Base-by-base conservation (phyloP, 2,329 filamentous ascomycete genomes). In the Dothideomycetidae sp. region DNA sequence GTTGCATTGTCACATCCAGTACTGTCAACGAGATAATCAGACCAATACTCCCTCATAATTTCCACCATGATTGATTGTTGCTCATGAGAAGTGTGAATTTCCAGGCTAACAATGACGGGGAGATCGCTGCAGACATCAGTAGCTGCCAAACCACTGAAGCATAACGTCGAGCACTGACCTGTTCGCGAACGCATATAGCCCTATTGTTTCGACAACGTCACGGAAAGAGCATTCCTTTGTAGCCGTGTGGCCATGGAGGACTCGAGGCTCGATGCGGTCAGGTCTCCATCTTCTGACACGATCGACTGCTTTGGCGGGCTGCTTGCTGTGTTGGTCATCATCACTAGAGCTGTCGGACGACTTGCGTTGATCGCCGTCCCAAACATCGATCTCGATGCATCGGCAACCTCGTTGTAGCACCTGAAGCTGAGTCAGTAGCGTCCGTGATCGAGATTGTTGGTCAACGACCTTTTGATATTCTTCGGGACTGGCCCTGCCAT, bases 311-410 rank as follows among this genome's bases (percentile, higher is more conserved):
- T 34, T 37, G 9, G 26, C 31, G 35, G 55, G 50, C 31, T 56
- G 55, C 38, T 57, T 57, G 11, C 59, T 47, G 10, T 50, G 47
- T 46, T 50, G 54, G 38, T 49, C 44, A 42, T 45, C 37, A 14
- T 57, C 55, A 3, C 55, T 59, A 37, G 58, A 60, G 2, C 58
- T 59, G 40, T 52, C 52, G 10, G 55, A 51, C 2, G 60, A 58
- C 13, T 56, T 61, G 5, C 60, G 59, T 13, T 56, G 46, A n/a
- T 70, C 66, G 10, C 84, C 82, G 56, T 94, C 82, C 81, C 86
- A 93, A 3, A 94, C 84, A 52, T 94, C 88, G 39, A 94, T 90
- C 56, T 94, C 86, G 32, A 94, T 84, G 52, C 85, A 94, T 43
- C 86, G 75, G 52, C 86, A 93, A 33, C 82, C 81, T 36, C 75